phyloP scores from a whole-genome alignment of 1,139 yeast species.

The Tardiomyces blankii region DNA sequence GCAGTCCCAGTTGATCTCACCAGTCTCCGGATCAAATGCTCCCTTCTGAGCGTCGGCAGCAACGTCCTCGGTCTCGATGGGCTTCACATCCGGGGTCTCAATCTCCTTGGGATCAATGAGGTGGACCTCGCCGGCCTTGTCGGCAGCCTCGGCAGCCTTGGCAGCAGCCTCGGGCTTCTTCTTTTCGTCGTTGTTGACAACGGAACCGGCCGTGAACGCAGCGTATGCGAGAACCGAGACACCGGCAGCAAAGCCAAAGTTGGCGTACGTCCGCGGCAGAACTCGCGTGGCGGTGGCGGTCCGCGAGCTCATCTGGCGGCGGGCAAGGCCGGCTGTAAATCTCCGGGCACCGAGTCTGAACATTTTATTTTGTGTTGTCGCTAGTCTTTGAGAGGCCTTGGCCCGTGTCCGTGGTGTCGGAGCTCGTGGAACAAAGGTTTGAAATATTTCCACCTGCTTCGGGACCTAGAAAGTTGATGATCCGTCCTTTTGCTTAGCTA shows the following conservation, averaged over 20 bases:
- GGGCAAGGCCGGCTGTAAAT: background rate
- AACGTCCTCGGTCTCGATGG: slow-evolving; percentile 6
- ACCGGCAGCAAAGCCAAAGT: background rate
- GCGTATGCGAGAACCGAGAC: background rate
- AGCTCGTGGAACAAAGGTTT: too few species aligned
- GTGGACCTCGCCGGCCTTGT: background rate
- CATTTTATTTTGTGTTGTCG: background rate
- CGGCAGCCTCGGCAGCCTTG: background rate
- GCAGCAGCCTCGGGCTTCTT: slow-evolving; percentile 6
- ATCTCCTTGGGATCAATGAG: background rate
- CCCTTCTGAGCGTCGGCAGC: slow-evolving; percentile 28
- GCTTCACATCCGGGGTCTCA: background rate
- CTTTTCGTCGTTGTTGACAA: slow-evolving; percentile 14
- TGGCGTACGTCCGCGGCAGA: background rate
- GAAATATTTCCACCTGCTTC: too few species aligned
- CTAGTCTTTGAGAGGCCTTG: background rate
- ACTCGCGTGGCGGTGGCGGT: background rate
- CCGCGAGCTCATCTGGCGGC: background rate
- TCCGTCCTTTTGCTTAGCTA: too few species aligned
- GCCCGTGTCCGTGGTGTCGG: too few species aligned
- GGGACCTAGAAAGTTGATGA: too few species aligned
- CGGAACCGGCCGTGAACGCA: background rate
- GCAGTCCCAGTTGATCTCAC: slow-evolving; percentile 99
- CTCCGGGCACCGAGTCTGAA: background rate
- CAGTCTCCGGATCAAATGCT: slow-evolving; percentile 94